These are phyloP conservation scores for Tubosaeta sp. DNA, from an alignment of 768 basidiomycete species.

Conservation along the genomic window DNA sequence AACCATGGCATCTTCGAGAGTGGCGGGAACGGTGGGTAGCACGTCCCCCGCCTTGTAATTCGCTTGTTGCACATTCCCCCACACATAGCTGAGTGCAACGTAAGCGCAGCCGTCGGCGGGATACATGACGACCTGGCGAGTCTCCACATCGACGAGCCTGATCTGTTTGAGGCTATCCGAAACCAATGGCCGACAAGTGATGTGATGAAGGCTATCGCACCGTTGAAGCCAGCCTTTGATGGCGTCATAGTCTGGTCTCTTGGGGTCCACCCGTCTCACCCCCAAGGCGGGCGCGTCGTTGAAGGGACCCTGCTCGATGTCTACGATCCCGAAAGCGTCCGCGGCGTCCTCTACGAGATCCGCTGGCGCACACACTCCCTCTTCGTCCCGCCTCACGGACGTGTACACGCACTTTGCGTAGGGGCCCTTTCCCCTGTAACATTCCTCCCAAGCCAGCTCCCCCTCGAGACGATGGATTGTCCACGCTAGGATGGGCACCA, in stretches of 20 bases:
- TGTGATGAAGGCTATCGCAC: slow-evolving; percentile 7
- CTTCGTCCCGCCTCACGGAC: neutral
- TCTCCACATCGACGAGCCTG: slow-evolving; percentile 8
- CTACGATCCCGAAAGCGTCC: slow-evolving; percentile 7
- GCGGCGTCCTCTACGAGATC: neutral
- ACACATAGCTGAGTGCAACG: slow-evolving; percentile 16
- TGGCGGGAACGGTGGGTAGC: slow-evolving; percentile 10
- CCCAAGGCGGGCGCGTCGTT: neutral
- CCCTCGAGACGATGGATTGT: neutral
- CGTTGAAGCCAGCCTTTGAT: slow-evolving; percentile 2
- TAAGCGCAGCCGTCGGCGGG: slow-evolving; percentile 6
- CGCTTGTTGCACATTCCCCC: slow-evolving; percentile 9
- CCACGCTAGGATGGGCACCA: neutral
- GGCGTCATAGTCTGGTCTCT: neutral
- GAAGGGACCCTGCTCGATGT: neutral
- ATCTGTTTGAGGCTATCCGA: slow-evolving; percentile 5
- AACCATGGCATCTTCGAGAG: slow-evolving; percentile 15
- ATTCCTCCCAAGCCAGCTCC: neutral
- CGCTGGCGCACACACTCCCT: neutral
- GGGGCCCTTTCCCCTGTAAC: neutral
- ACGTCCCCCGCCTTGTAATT: slow-evolving; percentile 8
- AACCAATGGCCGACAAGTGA: slow-evolving; percentile 1
- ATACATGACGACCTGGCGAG: slow-evolving; percentile 7
- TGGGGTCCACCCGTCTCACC: slow-evolving; percentile 2
- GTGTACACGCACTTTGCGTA: slow-evolving; percentile 13